Conservation (phyloP, 208 protist genomes). For the Naegleria fowleri region DNA sequence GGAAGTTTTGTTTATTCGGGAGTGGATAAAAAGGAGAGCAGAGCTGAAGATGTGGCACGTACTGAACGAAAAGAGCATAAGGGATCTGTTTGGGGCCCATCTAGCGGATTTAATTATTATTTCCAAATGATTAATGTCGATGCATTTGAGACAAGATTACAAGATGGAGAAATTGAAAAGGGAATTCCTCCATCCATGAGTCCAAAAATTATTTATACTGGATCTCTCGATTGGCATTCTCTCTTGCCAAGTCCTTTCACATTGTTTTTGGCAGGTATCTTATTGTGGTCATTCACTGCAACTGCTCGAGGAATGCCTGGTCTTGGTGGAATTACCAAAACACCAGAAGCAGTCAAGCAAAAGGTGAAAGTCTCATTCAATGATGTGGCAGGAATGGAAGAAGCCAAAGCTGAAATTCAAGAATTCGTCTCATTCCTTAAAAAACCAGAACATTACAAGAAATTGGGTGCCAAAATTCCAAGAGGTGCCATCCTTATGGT, state of each 20-base stretch:
- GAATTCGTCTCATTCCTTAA: constrained; percentile 98
- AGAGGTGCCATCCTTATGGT: constrained; percentile 85
- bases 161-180: constrained; percentile 11
- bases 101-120: not conserved
- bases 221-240: not conserved
- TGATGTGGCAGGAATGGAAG: constrained; percentile 92
- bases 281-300: not conserved
- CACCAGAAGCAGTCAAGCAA: not conserved
- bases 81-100: not conserved
- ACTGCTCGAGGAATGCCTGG: not conserved
- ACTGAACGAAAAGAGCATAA: not conserved
- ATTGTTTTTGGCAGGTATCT: not conserved
- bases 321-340: not conserved
- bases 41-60: not conserved
- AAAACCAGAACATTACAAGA: constrained; percentile 88
- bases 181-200: not conserved
- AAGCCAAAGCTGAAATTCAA: constrained; percentile 94
- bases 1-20: not conserved
- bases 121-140: not conserved
- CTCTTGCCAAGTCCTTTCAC: not conserved
- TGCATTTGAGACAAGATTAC: constrained; percentile 2
- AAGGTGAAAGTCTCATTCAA: constrained; percentile 52
- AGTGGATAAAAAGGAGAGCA: not conserved
- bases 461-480: constrained; percentile 91
- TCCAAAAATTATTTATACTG: not conserved